Base-by-base conservation (phyloP, 2,329 filamentous ascomycete genomes). In the Talaromyces sp. region DNA sequence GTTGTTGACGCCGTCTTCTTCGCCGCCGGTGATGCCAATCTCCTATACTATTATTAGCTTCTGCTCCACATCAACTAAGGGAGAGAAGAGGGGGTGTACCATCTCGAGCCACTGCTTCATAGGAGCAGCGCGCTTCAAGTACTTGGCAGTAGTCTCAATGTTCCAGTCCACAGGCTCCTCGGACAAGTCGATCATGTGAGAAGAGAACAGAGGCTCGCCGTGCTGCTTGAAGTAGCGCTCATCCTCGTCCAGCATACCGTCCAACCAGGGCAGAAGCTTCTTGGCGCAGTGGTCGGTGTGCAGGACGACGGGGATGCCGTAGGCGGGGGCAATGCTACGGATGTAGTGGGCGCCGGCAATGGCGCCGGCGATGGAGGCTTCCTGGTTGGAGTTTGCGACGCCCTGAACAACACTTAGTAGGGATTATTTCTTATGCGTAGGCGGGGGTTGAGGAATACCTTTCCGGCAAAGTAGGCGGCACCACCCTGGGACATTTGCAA, bases 71-170 rank as follows among this genome's bases (percentile, higher is more conserved):
- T n/a, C 51, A 45, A 19, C 29, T 31, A 4, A 54, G 1, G 6
- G 34, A 61, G 34, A 25, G 36, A 5, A 27, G 6, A 17, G 49
- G 22, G 19, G 7, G 10, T 1, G 54, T 78, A 92, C 91, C 94
- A 98, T 99, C 88, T 99, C 95, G 72, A 99, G 88, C 92, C 92
- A 98, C 83, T 97, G 93, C 87, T 96, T 97, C 92, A 97, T 92
- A 74, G 93, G 93, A 59, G 93, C 92, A 77, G 91, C 92, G 73
- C 94, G 91, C 88, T 97, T 90, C 70, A 98, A 88, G 86, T 99
- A 97, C 80, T 89, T 88, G 78, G 91, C 91, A 68, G 94, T 98
- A 77, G 92, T 97, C 77, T 90, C 79, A 75, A 99, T 90, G 88
- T 99, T 98, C 83, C 86, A 92, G 68, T 95, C 87, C 71, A 97